These are phyloP conservation scores for Coniochaeta ligniaria DNA, from an alignment of 2,329 filamentous ascomycete species.

Conservation along the genomic window DNA sequence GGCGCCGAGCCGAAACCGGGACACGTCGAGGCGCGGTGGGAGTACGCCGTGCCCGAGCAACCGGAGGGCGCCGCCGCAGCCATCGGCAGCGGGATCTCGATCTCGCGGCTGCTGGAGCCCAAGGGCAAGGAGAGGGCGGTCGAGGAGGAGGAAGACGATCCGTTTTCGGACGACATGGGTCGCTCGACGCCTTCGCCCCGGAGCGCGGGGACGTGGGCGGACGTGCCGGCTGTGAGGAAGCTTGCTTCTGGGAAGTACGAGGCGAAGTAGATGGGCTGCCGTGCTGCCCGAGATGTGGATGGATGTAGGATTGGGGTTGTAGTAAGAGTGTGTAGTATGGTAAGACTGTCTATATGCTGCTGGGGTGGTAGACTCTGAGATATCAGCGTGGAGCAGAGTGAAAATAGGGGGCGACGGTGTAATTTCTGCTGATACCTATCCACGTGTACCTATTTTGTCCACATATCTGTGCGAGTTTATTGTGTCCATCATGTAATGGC, in stretches of 20 bases:
- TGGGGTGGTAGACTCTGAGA: background rate
- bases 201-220: conserved; percentile 47
- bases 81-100: conserved; percentile 58
- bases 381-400: background rate
- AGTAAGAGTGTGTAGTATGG: background rate
- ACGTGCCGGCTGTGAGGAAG: conserved; percentile 59
- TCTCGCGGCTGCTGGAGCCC: conserved; percentile 45
- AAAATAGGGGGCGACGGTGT: background rate
- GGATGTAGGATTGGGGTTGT: background rate
- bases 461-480: background rate
- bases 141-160: conserved; percentile 41
- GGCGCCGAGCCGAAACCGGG: conserved; percentile 64
- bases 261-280: conserved; percentile 27
- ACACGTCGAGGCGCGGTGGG: conserved; percentile 77
- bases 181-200: conserved; percentile 15
- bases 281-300: background rate
- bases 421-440: background rate
- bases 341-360: conserved; percentile 1
- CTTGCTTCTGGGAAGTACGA: conserved; percentile 72
- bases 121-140: conserved; percentile 46
- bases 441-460: background rate
- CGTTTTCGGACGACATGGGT: conserved; percentile 58
- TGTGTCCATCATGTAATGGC: too few relatives aligned
- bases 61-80: conserved; percentile 27
- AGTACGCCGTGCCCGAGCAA: conserved; percentile 34